Percentiles rank a stretch among this genome's conserved stretches.
phyloP scores from a whole-genome alignment of 805 yeast genomes.

The Wickerhamomyces strasburgensis region DNA sequence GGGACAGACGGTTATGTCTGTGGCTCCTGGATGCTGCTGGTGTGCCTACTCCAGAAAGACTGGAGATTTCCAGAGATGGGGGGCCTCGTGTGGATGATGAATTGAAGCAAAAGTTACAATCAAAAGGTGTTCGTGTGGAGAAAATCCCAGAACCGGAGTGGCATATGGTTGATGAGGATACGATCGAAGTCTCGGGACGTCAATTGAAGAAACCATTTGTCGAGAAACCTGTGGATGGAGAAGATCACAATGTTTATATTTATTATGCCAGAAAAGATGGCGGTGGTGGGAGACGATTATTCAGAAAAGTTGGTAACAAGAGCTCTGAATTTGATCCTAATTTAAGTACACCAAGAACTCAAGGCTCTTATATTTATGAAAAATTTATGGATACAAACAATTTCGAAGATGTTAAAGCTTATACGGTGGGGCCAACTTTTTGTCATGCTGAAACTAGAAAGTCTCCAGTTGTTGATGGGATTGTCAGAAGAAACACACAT shows the following conservation, averaged over 20 bases:
- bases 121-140: slow-evolving; percentile 49
- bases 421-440: slow-evolving; percentile 85
- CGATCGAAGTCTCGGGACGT: slow-evolving; percentile 69
- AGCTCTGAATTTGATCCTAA: slow-evolving; percentile 92
- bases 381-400: slow-evolving; percentile 97
- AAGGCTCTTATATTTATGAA: slow-evolving; percentile 90
- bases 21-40: slow-evolving; percentile 68
- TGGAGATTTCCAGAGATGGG: slow-evolving; percentile 93
- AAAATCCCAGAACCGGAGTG: slow-evolving; percentile 63
- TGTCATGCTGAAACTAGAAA: slow-evolving; percentile 99
- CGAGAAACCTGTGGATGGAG: slow-evolving; percentile 98
- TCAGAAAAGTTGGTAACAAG: slow-evolving; percentile 95
- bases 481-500: slow-evolving; percentile 92
- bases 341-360: slow-evolving; percentile 68
- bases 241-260: slow-evolving; percentile 93
- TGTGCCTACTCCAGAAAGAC: slow-evolving; percentile 87
- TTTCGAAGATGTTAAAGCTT: slow-evolving; percentile 97
- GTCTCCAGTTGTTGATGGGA: slow-evolving; percentile 99
- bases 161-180: slow-evolving; percentile 86
- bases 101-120: slow-evolving; percentile 51
- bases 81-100: slow-evolving; percentile 83
- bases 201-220: slow-evolving; percentile 84
- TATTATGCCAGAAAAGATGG: slow-evolving; percentile 86
- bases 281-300: slow-evolving; percentile 94
- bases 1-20: slow-evolving; percentile 94